Evolutionary conservation across 2,329 filamentous ascomycete species (phyloP).

Genomic region (Pyrenochaeta sp.): DNA sequence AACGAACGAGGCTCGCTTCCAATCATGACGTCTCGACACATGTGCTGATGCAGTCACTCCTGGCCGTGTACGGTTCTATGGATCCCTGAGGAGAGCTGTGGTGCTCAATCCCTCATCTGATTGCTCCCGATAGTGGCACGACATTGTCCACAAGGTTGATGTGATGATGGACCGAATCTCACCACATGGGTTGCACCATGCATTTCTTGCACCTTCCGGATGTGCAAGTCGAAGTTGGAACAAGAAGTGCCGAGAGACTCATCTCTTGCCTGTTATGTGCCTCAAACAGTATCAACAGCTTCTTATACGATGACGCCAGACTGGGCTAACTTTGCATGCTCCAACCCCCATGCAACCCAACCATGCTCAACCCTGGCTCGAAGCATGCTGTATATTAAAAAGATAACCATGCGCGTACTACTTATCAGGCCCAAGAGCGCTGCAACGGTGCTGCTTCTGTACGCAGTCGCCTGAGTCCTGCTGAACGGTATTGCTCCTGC

Average conservation of each 20-base stretch:
- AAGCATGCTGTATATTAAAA: background rate
- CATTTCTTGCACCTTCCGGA: slow-evolving; percentile 1
- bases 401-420: background rate
- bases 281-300: background rate
- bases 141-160: too few relatives aligned
- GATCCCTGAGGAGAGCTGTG: too few relatives aligned
- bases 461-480: background rate
- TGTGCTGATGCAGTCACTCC: too few relatives aligned
- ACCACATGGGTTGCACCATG: background rate
- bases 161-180: background rate
- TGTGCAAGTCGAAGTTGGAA: background rate
- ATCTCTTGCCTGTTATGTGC: slow-evolving; percentile 3
- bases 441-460: background rate
- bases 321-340: slow-evolving; percentile 18
- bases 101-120: too few relatives aligned
- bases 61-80: too few relatives aligned
- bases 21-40: too few relatives aligned
- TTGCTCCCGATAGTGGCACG: too few relatives aligned
- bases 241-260: background rate
- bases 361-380: slow-evolving; percentile 1
- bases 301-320: slow-evolving; percentile 22
- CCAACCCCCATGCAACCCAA: slow-evolving; percentile 2
- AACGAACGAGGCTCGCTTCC: too few relatives aligned
- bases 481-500: background rate
- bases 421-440: background rate